A percentile compares a stretch with the other conserved stretches of the same genome.
Evolutionary conservation across 345 rosid genomes (phyloP).

Genomic region (Hevea brasiliensis): DNA sequence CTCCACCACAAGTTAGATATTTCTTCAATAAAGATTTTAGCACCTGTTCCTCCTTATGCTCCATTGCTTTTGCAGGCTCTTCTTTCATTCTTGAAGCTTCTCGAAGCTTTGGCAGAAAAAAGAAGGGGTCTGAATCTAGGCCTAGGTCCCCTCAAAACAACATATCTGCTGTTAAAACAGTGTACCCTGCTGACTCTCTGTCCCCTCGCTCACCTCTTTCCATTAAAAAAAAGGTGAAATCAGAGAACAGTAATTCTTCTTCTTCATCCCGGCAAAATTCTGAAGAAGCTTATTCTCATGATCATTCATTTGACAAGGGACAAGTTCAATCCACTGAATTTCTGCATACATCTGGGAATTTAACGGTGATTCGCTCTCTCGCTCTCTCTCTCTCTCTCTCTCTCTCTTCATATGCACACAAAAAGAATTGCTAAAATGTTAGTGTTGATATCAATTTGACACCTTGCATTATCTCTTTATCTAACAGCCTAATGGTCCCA

Average conservation of each 20-base stretch:
- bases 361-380: slow-evolving; percentile 15
- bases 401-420: too few relatives aligned
- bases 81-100: slow-evolving; percentile 47
- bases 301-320: slow-evolving; percentile 44
- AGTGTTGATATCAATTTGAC: not conserved
- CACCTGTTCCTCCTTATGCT: slow-evolving; percentile 3
- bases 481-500: slow-evolving; percentile 29
- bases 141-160: slow-evolving; percentile 44
- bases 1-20: not conserved
- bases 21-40: not conserved
- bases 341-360: slow-evolving; percentile 29
- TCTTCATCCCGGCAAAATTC: slow-evolving; percentile 45
- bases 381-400: not conserved
- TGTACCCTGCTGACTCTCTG: slow-evolving; percentile 31
- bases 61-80: slow-evolving; percentile 42
- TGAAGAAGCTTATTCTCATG: slow-evolving; percentile 31
- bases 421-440: not conserved
- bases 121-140: slow-evolving; percentile 52
- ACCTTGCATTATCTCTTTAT: not conserved
- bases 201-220: slow-evolving; percentile 35
- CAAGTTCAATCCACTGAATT: slow-evolving; percentile 33
- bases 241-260: slow-evolving; percentile 34
- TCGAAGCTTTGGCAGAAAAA: slow-evolving; percentile 62
- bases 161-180: slow-evolving; percentile 21
- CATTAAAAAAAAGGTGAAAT: slow-evolving; percentile 37